phyloP scores from a whole-genome alignment of 768 basidiomycete genomes.

The Tylopilus plumbeoviolaceoides region DNA sequence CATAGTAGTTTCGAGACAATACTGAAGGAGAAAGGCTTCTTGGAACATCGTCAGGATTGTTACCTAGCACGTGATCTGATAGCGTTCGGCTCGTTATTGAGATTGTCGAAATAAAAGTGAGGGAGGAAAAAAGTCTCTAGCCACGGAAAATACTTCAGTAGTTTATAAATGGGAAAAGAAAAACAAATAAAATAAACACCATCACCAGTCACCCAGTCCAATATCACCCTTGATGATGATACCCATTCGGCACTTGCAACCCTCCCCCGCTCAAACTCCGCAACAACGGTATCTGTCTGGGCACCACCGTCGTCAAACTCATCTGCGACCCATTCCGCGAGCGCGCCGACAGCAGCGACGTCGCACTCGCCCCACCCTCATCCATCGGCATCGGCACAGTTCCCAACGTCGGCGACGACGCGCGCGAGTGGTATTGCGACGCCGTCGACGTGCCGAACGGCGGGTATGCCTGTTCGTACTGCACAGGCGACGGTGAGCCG shows the following conservation, averaged over 20 bases:
- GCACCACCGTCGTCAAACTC: constrained; percentile 51
- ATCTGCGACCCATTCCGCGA: constrained; percentile 68
- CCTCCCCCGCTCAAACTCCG: constrained; percentile 30
- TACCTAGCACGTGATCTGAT: no score
- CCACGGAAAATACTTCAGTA: background rate
- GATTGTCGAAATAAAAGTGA: background rate
- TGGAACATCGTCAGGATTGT: no score
- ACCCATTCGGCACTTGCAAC: constrained; percentile 14
- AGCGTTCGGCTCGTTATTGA: background rate
- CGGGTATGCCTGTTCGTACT: constrained; percentile 21
- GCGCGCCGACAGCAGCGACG: constrained; percentile 35
- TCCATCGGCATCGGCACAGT: constrained; percentile 7
- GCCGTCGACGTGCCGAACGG: constrained; percentile 30
- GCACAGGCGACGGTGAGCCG: background rate
- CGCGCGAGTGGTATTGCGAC: constrained; percentile 32
- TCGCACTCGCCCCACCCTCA: constrained; percentile 1
- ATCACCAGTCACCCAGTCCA: background rate
- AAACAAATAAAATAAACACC: background rate
- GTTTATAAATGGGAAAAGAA: background rate
- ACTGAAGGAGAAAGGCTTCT: no score
- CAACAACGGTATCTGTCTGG: constrained; percentile 40
- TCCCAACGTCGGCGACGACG: constrained; percentile 28
- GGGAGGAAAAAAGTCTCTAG: background rate
- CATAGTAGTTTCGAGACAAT: no score
- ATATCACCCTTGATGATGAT: constrained; percentile 7